Conservation (phyloP, 768 basidiomycete species). For the Cyathus striatus region DNA sequence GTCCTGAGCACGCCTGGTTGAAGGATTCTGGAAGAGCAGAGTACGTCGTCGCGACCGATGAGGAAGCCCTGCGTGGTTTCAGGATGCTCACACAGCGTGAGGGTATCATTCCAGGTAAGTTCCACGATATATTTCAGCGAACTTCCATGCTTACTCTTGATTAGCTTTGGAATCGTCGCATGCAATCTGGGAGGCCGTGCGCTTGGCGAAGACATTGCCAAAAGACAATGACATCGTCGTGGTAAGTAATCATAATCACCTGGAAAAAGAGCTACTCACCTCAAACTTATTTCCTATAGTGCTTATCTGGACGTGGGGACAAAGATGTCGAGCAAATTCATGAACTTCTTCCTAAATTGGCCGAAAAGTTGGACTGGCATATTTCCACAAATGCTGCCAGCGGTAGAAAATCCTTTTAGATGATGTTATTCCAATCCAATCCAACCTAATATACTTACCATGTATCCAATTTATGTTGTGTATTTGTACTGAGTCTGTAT, state of each 20-base stretch:
- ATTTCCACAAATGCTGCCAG: slow-evolving; percentile 35
- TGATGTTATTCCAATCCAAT: no score
- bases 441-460: no score
- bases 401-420: no score
- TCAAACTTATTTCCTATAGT: no score
- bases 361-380: slow-evolving; percentile 91
- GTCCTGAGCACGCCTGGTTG: slow-evolving; percentile 96
- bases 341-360: slow-evolving; percentile 94
- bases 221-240: slow-evolving; percentile 88
- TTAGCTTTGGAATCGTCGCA: slow-evolving; percentile 92
- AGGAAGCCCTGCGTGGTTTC: slow-evolving; percentile 91
- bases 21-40: slow-evolving; percentile 93
- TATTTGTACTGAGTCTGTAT: no score
- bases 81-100: slow-evolving; percentile 86
- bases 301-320: slow-evolving; percentile 92
- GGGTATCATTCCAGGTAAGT: slow-evolving; percentile 91
- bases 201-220: slow-evolving; percentile 77
- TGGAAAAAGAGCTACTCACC: no score
- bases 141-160: slow-evolving; percentile 1
- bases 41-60: slow-evolving; percentile 91
- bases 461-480: no score
- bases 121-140: neutral
- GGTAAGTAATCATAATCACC: slow-evolving; percentile 42
- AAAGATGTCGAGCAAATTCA: slow-evolving; percentile 98
- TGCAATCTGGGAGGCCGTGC: slow-evolving; percentile 90